A percentile compares a stretch with the other conserved stretches of the same genome.
phyloP scores from a whole-genome alignment of 805 yeast genomes.

The Limtongia smithiae region DNA sequence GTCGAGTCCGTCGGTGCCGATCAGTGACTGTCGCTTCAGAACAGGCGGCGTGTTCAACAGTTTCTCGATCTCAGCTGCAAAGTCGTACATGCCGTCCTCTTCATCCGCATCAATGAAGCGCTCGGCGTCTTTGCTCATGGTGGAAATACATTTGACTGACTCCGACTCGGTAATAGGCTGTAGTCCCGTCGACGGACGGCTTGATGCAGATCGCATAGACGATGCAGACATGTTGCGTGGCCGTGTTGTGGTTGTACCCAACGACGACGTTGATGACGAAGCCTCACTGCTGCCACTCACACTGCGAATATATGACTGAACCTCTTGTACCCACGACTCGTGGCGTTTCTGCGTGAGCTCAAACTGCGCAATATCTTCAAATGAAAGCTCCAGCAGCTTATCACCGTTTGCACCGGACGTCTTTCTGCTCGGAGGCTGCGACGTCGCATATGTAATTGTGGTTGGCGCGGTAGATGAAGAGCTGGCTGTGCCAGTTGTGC shows the following conservation, averaged over 20 bases:
- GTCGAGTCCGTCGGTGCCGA: too few relatives aligned
- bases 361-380: background rate
- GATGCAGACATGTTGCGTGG: too few relatives aligned
- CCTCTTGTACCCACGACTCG: conserved; percentile 13
- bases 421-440: background rate
- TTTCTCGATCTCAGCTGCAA: conserved; percentile 19
- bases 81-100: conserved; percentile 7
- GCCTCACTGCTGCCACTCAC: too few relatives aligned
- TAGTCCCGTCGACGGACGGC: background rate
- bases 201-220: background rate
- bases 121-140: background rate
- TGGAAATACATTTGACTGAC: too few relatives aligned
- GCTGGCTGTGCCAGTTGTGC: conserved; percentile 6
- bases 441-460: conserved; percentile 3
- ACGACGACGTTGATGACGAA: too few relatives aligned
- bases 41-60: conserved; percentile 24
- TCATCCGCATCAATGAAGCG: conserved; percentile 25
- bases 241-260: background rate
- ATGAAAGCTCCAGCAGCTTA: background rate
- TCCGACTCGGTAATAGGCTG: background rate
- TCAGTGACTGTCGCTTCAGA: conserved; percentile 3
- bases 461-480: conserved; percentile 14
- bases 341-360: conserved; percentile 1
- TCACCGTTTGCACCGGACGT: background rate
- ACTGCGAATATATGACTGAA: conserved; percentile 9